Evolutionary conservation across 2,329 filamentous ascomycete genomes (phyloP).

Genomic region (Seiridium unicorne): DNA sequence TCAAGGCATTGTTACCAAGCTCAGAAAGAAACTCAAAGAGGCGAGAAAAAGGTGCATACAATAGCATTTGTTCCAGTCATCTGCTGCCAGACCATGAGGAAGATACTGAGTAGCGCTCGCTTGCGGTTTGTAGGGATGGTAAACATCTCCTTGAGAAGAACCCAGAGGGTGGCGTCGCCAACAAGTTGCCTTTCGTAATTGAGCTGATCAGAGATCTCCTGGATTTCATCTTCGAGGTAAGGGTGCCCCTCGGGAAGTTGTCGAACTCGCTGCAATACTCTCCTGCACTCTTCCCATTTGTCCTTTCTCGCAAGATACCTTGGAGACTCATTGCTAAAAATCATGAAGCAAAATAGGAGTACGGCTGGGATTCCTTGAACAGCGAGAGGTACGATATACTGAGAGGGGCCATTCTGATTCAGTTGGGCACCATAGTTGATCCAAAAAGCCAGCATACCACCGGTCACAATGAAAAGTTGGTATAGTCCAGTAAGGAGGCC

Average conservation of each 20-base stretch:
- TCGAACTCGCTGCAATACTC: constrained; percentile 53
- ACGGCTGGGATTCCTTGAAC: constrained; percentile 63
- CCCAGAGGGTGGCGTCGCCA: constrained; percentile 51
- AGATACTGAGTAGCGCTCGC: constrained; percentile 61
- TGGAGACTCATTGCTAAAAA: constrained; percentile 63
- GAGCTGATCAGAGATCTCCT: constrained; percentile 61
- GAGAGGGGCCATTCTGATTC: constrained; percentile 25
- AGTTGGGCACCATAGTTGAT: constrained; percentile 49
- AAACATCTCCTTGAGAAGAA: constrained; percentile 65
- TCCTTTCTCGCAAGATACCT: constrained; percentile 64
- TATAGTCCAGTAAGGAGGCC: constrained; percentile 43
- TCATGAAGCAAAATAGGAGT: constrained; percentile 58
- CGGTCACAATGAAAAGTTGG: constrained; percentile 44
- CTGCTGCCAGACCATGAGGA: constrained; percentile 66
- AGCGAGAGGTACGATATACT: constrained; percentile 59
- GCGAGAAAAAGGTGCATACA: background rate
- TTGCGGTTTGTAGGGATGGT: constrained; percentile 60
- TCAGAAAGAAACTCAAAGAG: too few relatives aligned
- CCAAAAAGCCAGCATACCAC: constrained; percentile 43
- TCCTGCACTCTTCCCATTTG: constrained; percentile 61
- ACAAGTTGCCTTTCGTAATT: constrained; percentile 59
- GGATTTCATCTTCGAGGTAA: constrained; percentile 58
- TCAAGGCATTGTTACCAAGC: too few relatives aligned
- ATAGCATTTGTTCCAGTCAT: constrained; percentile 58
- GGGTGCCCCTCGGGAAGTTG: constrained; percentile 49